Conservation (phyloP, 306 rosid genomes). For the Dryas drummondii region DNA sequence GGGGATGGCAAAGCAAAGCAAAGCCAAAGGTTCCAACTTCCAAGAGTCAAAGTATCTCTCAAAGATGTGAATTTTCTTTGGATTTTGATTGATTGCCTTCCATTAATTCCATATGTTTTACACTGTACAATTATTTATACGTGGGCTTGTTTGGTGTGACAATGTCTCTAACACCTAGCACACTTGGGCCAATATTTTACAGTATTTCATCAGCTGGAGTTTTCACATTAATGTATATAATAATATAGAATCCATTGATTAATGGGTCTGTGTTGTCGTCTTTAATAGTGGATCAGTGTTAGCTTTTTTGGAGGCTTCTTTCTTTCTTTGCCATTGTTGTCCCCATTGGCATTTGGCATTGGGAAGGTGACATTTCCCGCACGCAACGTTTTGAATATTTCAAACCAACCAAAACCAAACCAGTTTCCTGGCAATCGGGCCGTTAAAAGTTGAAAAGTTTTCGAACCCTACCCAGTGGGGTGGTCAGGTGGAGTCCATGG, state of each 20-base stretch:
- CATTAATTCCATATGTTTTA: too few relatives aligned
- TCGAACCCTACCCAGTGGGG: neutral
- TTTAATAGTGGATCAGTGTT: conserved; percentile 12
- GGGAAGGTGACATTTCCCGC: conserved; percentile 38
- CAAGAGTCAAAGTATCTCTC: conserved; percentile 20
- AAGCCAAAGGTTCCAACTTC: neutral
- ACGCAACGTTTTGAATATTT: conserved; percentile 41
- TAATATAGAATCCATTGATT: neutral
- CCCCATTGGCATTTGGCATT: neutral
- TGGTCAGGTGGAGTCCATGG: neutral
- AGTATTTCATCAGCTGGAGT: too few relatives aligned
- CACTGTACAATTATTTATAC: too few relatives aligned
- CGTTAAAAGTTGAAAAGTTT: conserved; percentile 16
- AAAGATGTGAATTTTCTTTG: neutral
- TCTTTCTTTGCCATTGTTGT: neutral
- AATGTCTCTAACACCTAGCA: too few relatives aligned
- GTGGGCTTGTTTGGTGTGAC: too few relatives aligned
- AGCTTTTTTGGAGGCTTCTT: conserved; percentile 11
- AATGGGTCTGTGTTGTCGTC: conserved; percentile 18
- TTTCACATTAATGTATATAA: too few relatives aligned
- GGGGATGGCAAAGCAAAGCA: conserved; percentile 2
- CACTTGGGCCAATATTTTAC: too few relatives aligned
- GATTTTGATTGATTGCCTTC: conserved; percentile 1
- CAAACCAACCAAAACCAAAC: neutral
- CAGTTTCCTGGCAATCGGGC: conserved; percentile 10